Conservation (phyloP, 2,329 filamentous ascomycete species). For the Pestalotiopsis sp. region DNA sequence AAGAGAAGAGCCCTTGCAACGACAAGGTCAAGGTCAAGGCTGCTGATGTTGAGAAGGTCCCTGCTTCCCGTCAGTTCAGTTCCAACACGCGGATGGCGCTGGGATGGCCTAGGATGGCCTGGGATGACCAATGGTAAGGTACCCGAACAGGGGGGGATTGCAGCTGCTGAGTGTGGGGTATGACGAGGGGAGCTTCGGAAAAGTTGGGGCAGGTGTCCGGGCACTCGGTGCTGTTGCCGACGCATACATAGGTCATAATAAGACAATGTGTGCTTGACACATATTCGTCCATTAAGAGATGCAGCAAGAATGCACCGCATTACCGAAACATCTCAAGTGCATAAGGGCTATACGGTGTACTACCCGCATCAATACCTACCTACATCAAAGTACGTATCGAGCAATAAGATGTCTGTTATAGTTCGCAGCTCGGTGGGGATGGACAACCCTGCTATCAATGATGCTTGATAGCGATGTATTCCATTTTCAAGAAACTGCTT, state of each 20-base stretch:
- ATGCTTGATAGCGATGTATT: not conserved
- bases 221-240: constrained; percentile 8
- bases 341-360: not conserved
- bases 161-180: constrained; percentile 14
- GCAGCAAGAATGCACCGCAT: not conserved
- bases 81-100: not conserved
- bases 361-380: not conserved
- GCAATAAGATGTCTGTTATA: constrained; percentile 1
- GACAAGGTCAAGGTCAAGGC: not conserved
- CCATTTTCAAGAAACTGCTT: not conserved
- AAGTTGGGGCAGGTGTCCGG: constrained; percentile 3
- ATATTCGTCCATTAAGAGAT: not conserved
- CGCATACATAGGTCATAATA: no score
- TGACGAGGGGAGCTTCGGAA: constrained; percentile 6
- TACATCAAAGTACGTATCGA: not conserved
- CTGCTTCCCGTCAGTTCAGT: not conserved
- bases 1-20: constrained; percentile 2
- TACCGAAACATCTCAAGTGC: not conserved
- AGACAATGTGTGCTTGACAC: not conserved
- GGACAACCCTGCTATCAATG: not conserved
- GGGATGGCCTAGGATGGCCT: not conserved
- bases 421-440: not conserved
- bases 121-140: not conserved
- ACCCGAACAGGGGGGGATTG: not conserved
- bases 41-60: constrained; percentile 3